Conservation (phyloP, 1,284 basidiomycete genomes). For the Microbotryomycetes sp. region DNA sequence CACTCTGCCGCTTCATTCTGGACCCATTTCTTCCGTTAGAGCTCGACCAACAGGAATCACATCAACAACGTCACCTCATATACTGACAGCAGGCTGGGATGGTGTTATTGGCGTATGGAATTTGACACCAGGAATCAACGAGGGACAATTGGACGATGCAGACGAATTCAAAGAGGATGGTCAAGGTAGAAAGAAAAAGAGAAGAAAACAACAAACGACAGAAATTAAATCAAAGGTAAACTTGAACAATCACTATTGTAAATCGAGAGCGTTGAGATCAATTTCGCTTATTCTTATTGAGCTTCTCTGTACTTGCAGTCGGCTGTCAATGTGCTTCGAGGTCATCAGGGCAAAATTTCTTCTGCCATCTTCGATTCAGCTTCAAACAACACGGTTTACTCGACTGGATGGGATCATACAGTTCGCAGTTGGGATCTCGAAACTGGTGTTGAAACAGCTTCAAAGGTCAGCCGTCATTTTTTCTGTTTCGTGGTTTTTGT, state of each 20-base stretch:
- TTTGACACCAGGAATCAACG: constrained; percentile 50
- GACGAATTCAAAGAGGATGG: constrained; percentile 56
- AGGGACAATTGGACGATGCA: constrained; percentile 30
- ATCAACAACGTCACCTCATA: constrained; percentile 43
- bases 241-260: constrained; percentile 38
- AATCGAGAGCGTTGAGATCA: constrained; percentile 38
- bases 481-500: not conserved
- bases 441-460: constrained; percentile 41
- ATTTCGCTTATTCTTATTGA: constrained; percentile 36
- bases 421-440: constrained; percentile 48
- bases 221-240: constrained; percentile 42
- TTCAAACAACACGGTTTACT: constrained; percentile 32
- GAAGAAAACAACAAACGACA: constrained; percentile 40
- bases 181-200: constrained; percentile 46
- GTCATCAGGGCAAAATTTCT: constrained; percentile 66
- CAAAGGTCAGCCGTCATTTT: constrained; percentile 41
- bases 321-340: constrained; percentile 60
- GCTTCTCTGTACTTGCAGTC: constrained; percentile 49
- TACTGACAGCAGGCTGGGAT: constrained; percentile 75
- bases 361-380: constrained; percentile 51
- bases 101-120: constrained; percentile 63
- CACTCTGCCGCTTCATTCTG: constrained; percentile 63
- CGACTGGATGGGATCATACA: constrained; percentile 48
- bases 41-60: constrained; percentile 33
- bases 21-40: constrained; percentile 59